Evolutionary conservation across 2,329 filamentous ascomycete genomes (phyloP), one percentile per base, ranked within the genome.

Genomic region (Neopestalotiopsis rosae): DNA sequence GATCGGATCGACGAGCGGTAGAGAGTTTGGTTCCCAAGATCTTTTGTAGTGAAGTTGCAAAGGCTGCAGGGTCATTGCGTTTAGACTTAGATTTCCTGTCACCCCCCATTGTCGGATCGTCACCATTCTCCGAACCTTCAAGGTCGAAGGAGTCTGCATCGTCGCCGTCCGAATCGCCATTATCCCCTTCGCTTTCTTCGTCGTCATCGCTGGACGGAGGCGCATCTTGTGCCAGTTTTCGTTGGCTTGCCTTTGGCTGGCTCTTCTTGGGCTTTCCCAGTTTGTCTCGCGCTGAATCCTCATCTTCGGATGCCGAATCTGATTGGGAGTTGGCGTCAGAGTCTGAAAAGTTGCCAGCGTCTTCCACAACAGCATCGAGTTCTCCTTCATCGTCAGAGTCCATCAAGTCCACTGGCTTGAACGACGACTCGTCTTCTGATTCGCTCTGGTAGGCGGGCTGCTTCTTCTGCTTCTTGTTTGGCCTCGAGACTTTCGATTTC

Each of bases 1-100:
- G 96, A 78, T 99, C 96, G 67, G 91, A 87, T 30, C 95, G 92
- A 78, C 94, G 94, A 40, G 92, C 88, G 7, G 89, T 90, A 1
- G 94, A 92, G 10, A 98, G 87, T 82, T 98, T 98, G 64, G 94
- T 95, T 68, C 90, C 91, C 59, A 99, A 87, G 78, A 99, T 98
- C 81, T 96, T 97, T 74, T 93, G 92, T 76, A 99, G 94, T 65
- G 94, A 97, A 1, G 92, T 97, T 30, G 95, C 94, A 80, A 99
- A 98, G 66, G 94, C 94, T 72, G 88, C 85, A 2, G 96, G 95
- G 80, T 99, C 95, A 82, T 97, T 97, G 77, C 95, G 92, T 83
- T 98, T 98, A 14, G 91, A 90, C 76, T 90, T 92, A 49, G 77
- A 81, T 61, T 74, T 78, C 13, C 71, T 56, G 10, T 74, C 73